A percentile compares a stretch with the other conserved stretches of the same genome.
These are phyloP conservation scores for Tagetes erecta DNA, from an alignment of 129 eudicot species.

Conservation along the genomic window DNA sequence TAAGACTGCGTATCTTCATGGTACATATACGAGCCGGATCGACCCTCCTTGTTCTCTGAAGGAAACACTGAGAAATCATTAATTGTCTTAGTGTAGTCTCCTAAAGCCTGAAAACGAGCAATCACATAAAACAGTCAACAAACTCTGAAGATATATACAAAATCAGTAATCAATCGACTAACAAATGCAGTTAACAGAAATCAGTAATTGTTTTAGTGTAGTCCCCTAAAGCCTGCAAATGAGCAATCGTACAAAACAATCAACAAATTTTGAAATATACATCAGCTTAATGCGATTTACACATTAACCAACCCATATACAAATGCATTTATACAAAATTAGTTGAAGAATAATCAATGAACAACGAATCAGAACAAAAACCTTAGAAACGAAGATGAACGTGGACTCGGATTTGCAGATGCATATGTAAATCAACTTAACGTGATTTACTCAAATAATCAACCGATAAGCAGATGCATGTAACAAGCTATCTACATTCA, in stretches of 20 bases:
- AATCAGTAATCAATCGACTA: background rate
- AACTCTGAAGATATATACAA: background rate
- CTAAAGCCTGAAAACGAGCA: constrained; percentile 65
- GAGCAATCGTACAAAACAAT: too few relatives aligned
- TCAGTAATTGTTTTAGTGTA: too few relatives aligned
- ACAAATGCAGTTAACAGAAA: background rate
- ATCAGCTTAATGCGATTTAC: background rate
- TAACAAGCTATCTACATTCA: background rate
- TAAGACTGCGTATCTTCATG: constrained; percentile 95
- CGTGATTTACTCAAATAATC: background rate
- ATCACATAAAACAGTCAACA: background rate
- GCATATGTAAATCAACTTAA: background rate
- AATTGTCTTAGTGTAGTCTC: constrained; percentile 77
- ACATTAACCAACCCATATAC: background rate
- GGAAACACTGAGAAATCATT: constrained; percentile 71
- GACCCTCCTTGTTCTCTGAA: constrained; percentile 64
- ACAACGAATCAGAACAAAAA: too few relatives aligned
- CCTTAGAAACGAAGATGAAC: too few relatives aligned
- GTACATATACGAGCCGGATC: constrained; percentile 72
- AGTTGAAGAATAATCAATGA: background rate
- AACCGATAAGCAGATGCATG: background rate
- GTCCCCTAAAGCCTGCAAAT: too few relatives aligned
- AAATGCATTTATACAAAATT: background rate
- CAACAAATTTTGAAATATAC: too few relatives aligned
- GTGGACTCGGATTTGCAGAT: too few relatives aligned